Evolutionary conservation across 129 eudicot genomes (phyloP).

Genomic region (Oenanthe sinensis): DNA sequence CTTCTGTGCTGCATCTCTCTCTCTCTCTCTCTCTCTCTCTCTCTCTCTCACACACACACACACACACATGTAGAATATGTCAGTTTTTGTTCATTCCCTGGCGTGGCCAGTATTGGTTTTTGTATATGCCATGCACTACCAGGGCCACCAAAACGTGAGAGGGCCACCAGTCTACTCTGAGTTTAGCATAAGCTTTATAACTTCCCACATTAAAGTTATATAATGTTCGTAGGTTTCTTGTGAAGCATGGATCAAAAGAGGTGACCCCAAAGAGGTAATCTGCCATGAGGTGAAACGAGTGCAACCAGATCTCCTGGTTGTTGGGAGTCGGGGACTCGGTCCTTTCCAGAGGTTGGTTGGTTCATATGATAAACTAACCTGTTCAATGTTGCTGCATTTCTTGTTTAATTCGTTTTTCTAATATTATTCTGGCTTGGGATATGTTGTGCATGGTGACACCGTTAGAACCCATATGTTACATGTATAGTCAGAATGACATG

Average conservation of each 20-base stretch:
- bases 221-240: constrained; percentile 57
- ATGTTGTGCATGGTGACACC: neutral
- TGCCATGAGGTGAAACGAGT: constrained; percentile 75
- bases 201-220: neutral
- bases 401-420: neutral
- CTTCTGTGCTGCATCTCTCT: neutral
- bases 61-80: neutral
- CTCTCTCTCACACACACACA: neutral
- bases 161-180: neutral
- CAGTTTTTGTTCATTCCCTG: neutral
- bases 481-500: neutral
- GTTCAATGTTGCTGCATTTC: neutral
- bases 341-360: constrained; percentile 77
- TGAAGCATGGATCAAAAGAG: constrained; percentile 88
- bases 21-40: neutral
- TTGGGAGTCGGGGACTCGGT: constrained; percentile 92
- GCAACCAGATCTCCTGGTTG: constrained; percentile 81
- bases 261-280: constrained; percentile 81
- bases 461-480: neutral
- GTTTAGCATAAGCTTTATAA: neutral
- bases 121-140: neutral
- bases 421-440: neutral
- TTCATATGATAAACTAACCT: neutral
- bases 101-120: neutral
- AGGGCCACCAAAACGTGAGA: neutral